Percentiles rank a stretch among this genome's conserved stretches.
These are phyloP conservation scores for Silybum marianum DNA, from an alignment of 129 eudicot species.

Conservation along the genomic window DNA sequence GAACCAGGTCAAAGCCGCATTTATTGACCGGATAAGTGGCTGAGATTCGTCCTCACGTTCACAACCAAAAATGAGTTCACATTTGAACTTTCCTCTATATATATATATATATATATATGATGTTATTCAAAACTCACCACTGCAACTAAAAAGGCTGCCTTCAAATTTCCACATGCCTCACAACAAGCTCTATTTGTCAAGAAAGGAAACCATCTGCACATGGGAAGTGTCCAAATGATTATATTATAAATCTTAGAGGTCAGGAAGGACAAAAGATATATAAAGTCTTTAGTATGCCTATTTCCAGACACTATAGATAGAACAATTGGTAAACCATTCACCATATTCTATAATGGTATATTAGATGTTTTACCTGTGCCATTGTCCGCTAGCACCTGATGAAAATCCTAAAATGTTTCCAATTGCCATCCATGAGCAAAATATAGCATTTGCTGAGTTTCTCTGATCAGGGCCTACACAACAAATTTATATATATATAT, in stretches of 20 bases:
- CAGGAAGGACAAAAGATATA: background rate
- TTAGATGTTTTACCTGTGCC: slow-evolving; percentile 68
- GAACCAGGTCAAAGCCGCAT: too few relatives aligned
- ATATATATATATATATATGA: background rate
- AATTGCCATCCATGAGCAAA: slow-evolving; percentile 96
- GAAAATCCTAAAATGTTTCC: slow-evolving; percentile 96
- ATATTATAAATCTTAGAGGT: background rate
- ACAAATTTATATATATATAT: background rate
- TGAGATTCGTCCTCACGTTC: too few relatives aligned
- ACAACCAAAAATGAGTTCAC: too few relatives aligned
- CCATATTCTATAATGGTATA: background rate
- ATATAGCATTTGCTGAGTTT: slow-evolving; percentile 93
- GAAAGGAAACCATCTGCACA: slow-evolving; percentile 95
- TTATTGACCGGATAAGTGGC: too few relatives aligned
- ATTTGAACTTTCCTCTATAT: too few relatives aligned
- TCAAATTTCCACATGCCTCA: slow-evolving; percentile 94
- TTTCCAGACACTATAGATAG: too few relatives aligned
- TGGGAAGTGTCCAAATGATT: slow-evolving; percentile 23
- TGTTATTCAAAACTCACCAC: slow-evolving; percentile 57
- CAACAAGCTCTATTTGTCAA: slow-evolving; percentile 84
- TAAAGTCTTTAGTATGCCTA: too few relatives aligned
- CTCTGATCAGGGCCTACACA: slow-evolving; percentile 88
- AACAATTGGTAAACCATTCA: background rate
- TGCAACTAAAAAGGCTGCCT: slow-evolving; percentile 96
- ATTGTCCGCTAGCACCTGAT: slow-evolving; percentile 88